Conservation (phyloP, 75 land plant genomes). For the Azolla pinnata region DNA sequence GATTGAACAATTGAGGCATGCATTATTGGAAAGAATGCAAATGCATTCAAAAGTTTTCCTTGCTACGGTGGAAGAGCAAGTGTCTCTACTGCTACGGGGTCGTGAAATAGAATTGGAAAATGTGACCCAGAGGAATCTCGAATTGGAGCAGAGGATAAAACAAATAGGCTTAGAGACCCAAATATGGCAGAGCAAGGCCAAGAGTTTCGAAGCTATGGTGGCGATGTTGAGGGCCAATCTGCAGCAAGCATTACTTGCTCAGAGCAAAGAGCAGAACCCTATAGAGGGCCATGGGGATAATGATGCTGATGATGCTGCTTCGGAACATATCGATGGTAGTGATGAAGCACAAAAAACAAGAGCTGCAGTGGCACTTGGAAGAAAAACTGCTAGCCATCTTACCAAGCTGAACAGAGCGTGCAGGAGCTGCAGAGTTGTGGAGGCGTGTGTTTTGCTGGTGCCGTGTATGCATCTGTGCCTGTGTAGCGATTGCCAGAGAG, state of each 20-base stretch:
- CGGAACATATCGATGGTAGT: slow-evolving; percentile 16
- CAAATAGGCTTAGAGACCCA: slow-evolving; percentile 42
- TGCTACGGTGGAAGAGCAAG: slow-evolving; percentile 38
- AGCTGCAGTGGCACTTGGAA: neutral
- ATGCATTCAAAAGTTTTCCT: slow-evolving; percentile 38
- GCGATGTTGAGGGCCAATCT: slow-evolving; percentile 45
- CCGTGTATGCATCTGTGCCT: slow-evolving; percentile 68
- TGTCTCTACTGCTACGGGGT: slow-evolving; percentile 39
- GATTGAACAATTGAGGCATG: slow-evolving; percentile 53
- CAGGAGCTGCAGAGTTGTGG: slow-evolving; percentile 29
- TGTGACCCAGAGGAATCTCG: slow-evolving; percentile 47
- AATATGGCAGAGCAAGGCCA: slow-evolving; percentile 58
- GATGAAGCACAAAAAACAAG: slow-evolving; percentile 6
- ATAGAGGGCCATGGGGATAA: slow-evolving; percentile 82
- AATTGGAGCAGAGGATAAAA: slow-evolving; percentile 59
- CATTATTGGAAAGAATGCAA: slow-evolving; percentile 46
- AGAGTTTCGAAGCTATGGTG: slow-evolving; percentile 54
- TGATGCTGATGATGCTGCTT: slow-evolving; percentile 74
- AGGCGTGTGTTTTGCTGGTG: slow-evolving; percentile 42
- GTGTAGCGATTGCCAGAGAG: slow-evolving; percentile 41
- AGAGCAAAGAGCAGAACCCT: slow-evolving; percentile 44
- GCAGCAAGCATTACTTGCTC: slow-evolving; percentile 49
- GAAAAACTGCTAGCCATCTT: no score
- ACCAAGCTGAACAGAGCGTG: no score
- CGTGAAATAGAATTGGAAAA: slow-evolving; percentile 52